Conservation (phyloP, 2,329 filamentous ascomycete species). For the Trichoderma arundinaceum region DNA sequence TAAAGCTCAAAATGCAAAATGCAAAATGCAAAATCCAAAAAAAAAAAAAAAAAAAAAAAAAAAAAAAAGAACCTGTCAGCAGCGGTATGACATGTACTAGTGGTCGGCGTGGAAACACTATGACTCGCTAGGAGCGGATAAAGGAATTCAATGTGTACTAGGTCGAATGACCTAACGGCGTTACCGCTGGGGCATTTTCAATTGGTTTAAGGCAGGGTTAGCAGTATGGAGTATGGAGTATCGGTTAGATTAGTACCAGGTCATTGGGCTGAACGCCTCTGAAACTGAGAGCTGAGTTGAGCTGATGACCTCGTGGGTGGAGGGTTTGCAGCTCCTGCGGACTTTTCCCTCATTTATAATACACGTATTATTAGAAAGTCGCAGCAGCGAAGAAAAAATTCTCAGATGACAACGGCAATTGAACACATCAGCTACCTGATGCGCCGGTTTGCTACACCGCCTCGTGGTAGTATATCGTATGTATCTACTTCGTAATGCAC, state of each 20-base stretch:
- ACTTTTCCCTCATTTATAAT: not conserved
- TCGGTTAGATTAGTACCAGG: not conserved
- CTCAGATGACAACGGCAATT: not conserved
- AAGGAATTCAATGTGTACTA: not conserved
- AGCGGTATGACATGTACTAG: slow-evolving; percentile 20
- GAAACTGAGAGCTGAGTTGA: not conserved
- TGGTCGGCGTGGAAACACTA: slow-evolving; percentile 11
- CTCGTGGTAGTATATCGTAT: not conserved
- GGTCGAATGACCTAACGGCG: not conserved
- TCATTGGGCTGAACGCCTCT: not conserved
- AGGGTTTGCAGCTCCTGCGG: not conserved
- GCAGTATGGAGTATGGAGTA: not conserved
- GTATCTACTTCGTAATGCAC: not conserved
- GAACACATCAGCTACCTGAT: not conserved
- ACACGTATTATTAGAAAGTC: not conserved
- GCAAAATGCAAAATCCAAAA: too few relatives aligned
- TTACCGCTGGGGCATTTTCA: not conserved
- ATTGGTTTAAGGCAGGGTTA: not conserved
- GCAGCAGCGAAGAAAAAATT: not conserved
- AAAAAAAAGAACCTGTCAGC: not conserved
- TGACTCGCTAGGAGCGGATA: slow-evolving; percentile 23
- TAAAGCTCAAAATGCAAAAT: not conserved
- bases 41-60: too few relatives aligned
- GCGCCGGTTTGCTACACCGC: not conserved
- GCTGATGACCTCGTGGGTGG: not conserved